phyloP scores from a whole-genome alignment of 2,329 filamentous ascomycete genomes.

The Fusarium sp. region DNA sequence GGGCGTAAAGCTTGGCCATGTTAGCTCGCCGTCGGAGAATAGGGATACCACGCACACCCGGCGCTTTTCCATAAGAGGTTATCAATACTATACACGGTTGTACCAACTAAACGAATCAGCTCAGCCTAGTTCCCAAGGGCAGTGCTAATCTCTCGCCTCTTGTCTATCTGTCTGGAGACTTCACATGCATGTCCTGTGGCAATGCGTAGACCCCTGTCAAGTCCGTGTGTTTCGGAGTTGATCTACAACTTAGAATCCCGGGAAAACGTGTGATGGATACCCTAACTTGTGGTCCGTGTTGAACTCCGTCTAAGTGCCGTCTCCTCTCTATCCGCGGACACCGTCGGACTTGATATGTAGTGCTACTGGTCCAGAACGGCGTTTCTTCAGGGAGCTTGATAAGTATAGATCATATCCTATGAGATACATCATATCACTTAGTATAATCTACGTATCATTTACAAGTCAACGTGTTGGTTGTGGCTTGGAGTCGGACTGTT shows the following conservation, averaged over 20 bases:
- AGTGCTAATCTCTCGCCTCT: not conserved
- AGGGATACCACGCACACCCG: constrained; percentile 4
- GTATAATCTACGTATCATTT: no score
- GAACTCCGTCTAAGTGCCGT: not conserved
- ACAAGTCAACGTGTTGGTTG: no score
- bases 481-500: no score
- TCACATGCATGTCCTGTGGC: not conserved
- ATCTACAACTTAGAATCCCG: not conserved
- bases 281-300: not conserved
- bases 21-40: constrained; percentile 21
- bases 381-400: no score
- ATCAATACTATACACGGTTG: no score
- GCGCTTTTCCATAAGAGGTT: not conserved
- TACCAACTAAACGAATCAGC: not conserved
- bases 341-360: constrained; percentile 9
- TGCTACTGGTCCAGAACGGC: not conserved
- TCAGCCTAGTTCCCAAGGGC: no score
- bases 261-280: not conserved
- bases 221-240: not conserved
- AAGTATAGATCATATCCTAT: no score
- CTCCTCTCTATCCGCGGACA: not conserved
- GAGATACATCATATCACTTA: no score
- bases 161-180: not conserved
- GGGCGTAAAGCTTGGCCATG: not conserved
- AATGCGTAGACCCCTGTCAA: not conserved